Evolutionary conservation across 2,329 filamentous ascomycete genomes (phyloP).

Genomic region (Neofusicoccum sp.): DNA sequence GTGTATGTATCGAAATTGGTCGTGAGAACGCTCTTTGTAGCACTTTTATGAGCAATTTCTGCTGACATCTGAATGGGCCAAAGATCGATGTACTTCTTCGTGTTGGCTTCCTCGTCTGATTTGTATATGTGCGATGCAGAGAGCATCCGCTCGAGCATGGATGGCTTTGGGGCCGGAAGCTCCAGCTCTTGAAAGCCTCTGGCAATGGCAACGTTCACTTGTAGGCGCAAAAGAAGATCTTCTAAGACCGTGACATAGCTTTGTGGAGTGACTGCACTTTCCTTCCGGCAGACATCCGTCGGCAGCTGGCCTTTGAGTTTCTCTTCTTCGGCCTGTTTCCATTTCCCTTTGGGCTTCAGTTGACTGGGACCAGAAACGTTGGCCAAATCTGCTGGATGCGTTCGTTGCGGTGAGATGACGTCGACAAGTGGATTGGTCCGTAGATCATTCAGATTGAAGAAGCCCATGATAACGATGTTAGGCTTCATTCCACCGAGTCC

Average conservation of each 20-base stretch:
- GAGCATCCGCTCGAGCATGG: constrained; percentile 31
- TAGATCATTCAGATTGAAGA: constrained; percentile 79
- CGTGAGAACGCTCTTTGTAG: constrained; percentile 65
- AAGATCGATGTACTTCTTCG: constrained; percentile 80
- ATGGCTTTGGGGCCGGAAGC: constrained; percentile 56
- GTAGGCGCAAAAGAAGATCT: constrained; percentile 74
- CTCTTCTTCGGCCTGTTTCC: constrained; percentile 56
- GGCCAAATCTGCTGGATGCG: constrained; percentile 30
- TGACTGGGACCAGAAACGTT: background rate
- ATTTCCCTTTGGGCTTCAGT: constrained; percentile 25
- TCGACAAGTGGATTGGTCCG: constrained; percentile 62
- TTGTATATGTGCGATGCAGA: constrained; percentile 30
- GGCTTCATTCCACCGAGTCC: constrained; percentile 86
- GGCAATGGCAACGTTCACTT: constrained; percentile 82
- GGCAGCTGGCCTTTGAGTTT: constrained; percentile 64
- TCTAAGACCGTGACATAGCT: constrained; percentile 83
- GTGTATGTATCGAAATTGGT: constrained; percentile 93
- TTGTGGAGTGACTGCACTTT: constrained; percentile 68
- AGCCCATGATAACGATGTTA: constrained; percentile 81
- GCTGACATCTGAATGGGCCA: constrained; percentile 96
- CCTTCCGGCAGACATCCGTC: constrained; percentile 69
- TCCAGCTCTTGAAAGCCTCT: constrained; percentile 79
- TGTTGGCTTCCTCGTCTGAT: constrained; percentile 53
- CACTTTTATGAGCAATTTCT: constrained; percentile 60
- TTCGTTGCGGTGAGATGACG: constrained; percentile 52